Evolutionary conservation across 306 rosid species (phyloP).

Genomic region (Cucurbita moschata): DNA sequence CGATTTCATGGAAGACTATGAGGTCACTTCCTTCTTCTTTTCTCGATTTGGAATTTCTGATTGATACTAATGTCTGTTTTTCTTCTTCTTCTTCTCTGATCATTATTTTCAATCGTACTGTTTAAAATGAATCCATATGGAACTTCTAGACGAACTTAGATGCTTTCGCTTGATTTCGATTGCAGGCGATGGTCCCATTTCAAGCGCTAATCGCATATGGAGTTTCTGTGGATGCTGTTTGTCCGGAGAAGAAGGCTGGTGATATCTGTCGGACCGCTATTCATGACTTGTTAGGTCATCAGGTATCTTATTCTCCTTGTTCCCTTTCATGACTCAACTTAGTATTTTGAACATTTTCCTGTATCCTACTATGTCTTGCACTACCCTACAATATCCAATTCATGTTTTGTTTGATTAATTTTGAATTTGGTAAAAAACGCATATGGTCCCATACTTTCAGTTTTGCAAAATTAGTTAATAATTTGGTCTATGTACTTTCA

Average conservation of each 20-base stretch:
- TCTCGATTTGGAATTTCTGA: neutral
- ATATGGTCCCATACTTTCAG: neutral
- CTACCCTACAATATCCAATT: neutral
- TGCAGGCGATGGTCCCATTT: constrained; percentile 75
- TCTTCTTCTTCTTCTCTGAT: neutral
- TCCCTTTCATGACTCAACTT: neutral
- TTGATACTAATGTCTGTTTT: neutral
- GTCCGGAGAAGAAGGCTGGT: constrained; percentile 71
- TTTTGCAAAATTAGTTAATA: neutral
- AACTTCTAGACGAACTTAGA: neutral
- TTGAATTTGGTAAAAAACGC: neutral
- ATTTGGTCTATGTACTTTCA: neutral
- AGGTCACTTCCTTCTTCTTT: constrained; percentile 18
- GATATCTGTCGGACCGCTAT: constrained; percentile 66
- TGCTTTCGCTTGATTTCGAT: neutral
- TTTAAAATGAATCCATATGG: neutral
- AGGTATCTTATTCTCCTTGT: constrained; percentile 26
- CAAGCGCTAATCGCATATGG: constrained; percentile 76
- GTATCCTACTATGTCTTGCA: neutral
- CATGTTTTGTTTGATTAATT: neutral
- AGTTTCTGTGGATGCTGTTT: constrained; percentile 58
- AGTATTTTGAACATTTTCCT: neutral
- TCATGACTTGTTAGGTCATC: constrained; percentile 26
- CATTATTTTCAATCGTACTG: neutral
- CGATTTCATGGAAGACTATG: constrained; percentile 81